Base-by-base conservation (phyloP, 2,329 filamentous ascomycete species). In the Juglanconis sp. region DNA sequence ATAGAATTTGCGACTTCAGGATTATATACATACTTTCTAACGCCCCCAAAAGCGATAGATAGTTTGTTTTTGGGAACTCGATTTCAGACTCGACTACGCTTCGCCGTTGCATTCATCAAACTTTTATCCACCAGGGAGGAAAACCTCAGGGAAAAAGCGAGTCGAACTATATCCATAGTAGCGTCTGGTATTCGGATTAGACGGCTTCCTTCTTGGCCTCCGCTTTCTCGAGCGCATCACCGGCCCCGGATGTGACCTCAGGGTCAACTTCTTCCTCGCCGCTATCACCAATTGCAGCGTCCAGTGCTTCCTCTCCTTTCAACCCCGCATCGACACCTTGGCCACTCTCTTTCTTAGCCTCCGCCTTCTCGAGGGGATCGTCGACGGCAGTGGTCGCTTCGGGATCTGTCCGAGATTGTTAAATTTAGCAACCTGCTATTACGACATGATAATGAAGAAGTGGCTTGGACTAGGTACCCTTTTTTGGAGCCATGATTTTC, bases 351-450 rank as follows among this genome's bases (percentile, higher is more conserved):
- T 62, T 62, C 51, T 57, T 62, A 0, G 51, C 60, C 44, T 62
- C 60, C 2, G 56, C 60, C 34, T 62, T 51, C n/a, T 62, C 60
- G n/a, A 59, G 60, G 11, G 56, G 49, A 17, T 62, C 60, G 1
- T 44, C 52, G n/a, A 32, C 56, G n/a, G 47, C 40, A n/a, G 51
- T 62, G 13, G 56, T 62, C 17, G 52, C 46, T 30, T 59, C 15
- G 1, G 56, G 34, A 15, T 62, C 60, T 62, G 6, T 42, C 9
- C 10, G n/a, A 4, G 10, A 42, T 13, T 42, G 9, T 11, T 42
- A 11, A 42, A 42, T 42, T 42, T 6, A 4, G 4, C 4, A 42
- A 13, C 38, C 11, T 15, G 4, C 9, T 4, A 42, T 42, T 2
- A 4, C 11, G 38, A 42, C 4, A 7, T 42, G 5, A 13, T 7